Evolutionary conservation across 331 rosid genomes (phyloP).

Genomic region (Acacia pycnantha): DNA sequence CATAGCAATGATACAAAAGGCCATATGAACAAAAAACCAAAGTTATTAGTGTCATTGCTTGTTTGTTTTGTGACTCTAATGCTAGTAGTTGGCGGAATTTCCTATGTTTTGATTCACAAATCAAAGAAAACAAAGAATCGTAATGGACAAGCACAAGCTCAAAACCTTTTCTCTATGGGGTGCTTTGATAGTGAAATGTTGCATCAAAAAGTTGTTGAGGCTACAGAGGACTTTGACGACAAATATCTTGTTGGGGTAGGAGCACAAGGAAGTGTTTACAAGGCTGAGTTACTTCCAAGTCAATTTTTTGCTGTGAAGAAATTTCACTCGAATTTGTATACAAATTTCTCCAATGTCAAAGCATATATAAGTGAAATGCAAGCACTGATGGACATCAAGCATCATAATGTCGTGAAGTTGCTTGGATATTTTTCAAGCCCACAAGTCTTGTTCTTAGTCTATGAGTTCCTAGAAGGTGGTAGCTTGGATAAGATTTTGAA

Average conservation of each 20-base stretch:
- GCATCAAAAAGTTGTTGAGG: neutral
- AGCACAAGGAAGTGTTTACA: neutral
- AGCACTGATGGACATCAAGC: neutral
- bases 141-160: neutral
- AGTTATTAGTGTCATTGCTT: neutral
- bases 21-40: neutral
- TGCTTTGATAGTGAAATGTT: neutral
- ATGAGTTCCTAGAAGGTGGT: neutral
- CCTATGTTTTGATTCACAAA: neutral
- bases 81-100: neutral
- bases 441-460: neutral
- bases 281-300: neutral
- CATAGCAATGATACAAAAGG: neutral
- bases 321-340: neutral
- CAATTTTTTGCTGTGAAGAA: neutral
- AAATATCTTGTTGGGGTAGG: neutral
- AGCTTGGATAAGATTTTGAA: neutral
- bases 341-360: neutral
- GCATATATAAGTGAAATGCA: neutral
- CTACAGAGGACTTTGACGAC: neutral
- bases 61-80: neutral
- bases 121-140: neutral
- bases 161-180: neutral
- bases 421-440: neutral
- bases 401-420: neutral